Conservation (phyloP, 2,329 filamentous ascomycete species). For the Epichloe elymi region DNA sequence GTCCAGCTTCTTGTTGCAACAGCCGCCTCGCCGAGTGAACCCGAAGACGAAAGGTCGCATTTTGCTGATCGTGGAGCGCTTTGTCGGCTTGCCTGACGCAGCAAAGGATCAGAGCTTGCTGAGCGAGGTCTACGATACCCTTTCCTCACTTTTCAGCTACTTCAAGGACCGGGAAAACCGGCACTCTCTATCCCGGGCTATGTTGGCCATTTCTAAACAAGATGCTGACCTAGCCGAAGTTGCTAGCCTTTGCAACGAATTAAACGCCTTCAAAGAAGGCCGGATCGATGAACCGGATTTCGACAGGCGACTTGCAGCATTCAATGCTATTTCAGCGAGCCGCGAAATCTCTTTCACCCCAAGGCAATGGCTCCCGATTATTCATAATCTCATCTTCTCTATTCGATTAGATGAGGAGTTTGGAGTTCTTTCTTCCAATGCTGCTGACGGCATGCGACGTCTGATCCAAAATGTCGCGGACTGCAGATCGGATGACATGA, state of each 20-base stretch:
- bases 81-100: constrained; percentile 50
- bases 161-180: constrained; percentile 75
- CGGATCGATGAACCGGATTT: constrained; percentile 82
- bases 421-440: constrained; percentile 66
- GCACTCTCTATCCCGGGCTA: constrained; percentile 57
- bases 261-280: constrained; percentile 65
- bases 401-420: constrained; percentile 80
- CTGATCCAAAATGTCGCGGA: constrained; percentile 55
- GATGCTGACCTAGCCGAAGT: constrained; percentile 48
- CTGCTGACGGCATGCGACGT: constrained; percentile 64
- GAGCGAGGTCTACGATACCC: constrained; percentile 54
- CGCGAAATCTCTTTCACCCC: constrained; percentile 47
- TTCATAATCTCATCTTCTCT: constrained; percentile 83
- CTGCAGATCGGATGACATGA: constrained; percentile 19
- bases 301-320: constrained; percentile 65
- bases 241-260: constrained; percentile 56
- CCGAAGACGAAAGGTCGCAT: constrained; percentile 73
- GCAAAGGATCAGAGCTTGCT: constrained; percentile 33
- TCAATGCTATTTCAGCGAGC: constrained; percentile 54
- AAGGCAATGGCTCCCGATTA: constrained; percentile 72
- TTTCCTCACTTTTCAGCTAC: constrained; percentile 77
- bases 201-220: constrained; percentile 55
- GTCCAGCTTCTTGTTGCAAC: constrained; percentile 66
- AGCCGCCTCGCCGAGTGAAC: constrained; percentile 72
- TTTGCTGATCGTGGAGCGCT: constrained; percentile 66